These are phyloP conservation scores for Erysimum pusillum DNA, from an alignment of 441 rosid species.

Conservation along the genomic window DNA sequence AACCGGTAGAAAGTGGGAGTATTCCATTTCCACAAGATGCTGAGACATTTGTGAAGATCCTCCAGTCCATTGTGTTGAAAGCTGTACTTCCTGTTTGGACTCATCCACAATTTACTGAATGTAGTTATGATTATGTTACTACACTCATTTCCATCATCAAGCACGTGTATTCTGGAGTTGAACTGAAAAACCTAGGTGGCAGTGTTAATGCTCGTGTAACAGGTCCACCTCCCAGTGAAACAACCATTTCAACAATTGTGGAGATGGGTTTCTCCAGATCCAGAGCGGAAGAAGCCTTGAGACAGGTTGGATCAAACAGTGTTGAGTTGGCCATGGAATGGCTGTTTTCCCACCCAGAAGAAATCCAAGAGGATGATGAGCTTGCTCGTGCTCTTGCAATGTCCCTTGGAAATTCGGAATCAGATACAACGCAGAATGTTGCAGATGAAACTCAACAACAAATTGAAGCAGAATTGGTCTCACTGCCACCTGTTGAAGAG, in stretches of 20 bases:
- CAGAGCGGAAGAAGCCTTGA: conserved; percentile 97
- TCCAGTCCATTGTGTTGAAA: conserved; percentile 95
- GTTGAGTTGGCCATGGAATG: conserved; percentile 99
- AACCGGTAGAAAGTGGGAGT: conserved; percentile 76
- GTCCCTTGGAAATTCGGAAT: conserved; percentile 93
- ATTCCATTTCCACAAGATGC: conserved; percentile 86
- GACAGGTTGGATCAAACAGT: conserved; percentile 95
- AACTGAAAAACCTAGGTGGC: conserved; percentile 77
- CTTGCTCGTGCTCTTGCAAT: conserved; percentile 99
- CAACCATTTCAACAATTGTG: conserved; percentile 87
- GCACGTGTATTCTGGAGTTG: conserved; percentile 96
- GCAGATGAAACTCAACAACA: conserved; percentile 57
- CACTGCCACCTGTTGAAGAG: conserved; percentile 93
- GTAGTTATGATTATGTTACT: conserved; percentile 82
- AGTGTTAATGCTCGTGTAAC: conserved; percentile 67
- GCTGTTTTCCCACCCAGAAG: conserved; percentile 97
- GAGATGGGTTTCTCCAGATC: conserved; percentile 99
- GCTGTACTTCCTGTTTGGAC: conserved; percentile 97
- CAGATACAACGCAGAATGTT: conserved; percentile 76
- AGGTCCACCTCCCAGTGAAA: conserved; percentile 95
- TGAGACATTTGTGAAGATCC: conserved; percentile 91
- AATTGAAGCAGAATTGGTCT: conserved; percentile 80
- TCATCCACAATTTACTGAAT: conserved; percentile 85
- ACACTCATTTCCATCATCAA: conserved; percentile 82
- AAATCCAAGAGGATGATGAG: conserved; percentile 95